phyloP scores from a whole-genome alignment of 192 early-diverging fungal species.

The Linnemannia schmuckeri region DNA sequence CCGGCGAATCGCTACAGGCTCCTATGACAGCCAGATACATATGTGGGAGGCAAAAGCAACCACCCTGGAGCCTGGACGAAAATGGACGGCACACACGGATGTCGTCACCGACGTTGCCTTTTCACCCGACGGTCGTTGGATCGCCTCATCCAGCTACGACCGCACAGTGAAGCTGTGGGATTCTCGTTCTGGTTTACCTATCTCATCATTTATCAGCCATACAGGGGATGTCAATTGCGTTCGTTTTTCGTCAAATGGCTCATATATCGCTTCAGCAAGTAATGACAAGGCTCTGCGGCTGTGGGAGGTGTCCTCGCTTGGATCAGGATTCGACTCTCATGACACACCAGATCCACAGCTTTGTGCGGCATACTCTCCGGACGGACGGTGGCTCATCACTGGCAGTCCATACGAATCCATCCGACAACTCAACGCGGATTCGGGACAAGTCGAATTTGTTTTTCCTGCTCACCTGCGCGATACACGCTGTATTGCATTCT shows the following conservation, averaged over 20 bases:
- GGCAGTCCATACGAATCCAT: background rate
- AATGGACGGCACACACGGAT: background rate
- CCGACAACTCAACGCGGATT: background rate
- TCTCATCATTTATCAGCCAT: background rate
- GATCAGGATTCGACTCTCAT: background rate
- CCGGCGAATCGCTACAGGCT: background rate
- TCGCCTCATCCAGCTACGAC: background rate
- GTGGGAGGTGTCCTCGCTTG: background rate
- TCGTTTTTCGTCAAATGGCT: background rate
- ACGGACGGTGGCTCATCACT: background rate
- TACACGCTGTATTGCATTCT: background rate
- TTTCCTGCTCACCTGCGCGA: background rate
- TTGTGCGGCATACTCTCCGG: background rate
- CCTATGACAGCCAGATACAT: background rate
- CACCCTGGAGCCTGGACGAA: too few species aligned
- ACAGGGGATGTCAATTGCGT: too few species aligned
- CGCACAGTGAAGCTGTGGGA: background rate
- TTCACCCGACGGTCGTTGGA: too few species aligned
- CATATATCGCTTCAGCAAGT: background rate
- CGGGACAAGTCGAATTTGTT: background rate
- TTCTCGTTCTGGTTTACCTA: background rate
- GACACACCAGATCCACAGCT: background rate
- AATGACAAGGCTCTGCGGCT: background rate
- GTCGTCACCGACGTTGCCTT: background rate
- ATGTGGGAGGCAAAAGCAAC: background rate